These are phyloP conservation scores for Teunomyces lycoperdinae DNA, from an alignment of 805 yeast species.

Conservation along the genomic window DNA sequence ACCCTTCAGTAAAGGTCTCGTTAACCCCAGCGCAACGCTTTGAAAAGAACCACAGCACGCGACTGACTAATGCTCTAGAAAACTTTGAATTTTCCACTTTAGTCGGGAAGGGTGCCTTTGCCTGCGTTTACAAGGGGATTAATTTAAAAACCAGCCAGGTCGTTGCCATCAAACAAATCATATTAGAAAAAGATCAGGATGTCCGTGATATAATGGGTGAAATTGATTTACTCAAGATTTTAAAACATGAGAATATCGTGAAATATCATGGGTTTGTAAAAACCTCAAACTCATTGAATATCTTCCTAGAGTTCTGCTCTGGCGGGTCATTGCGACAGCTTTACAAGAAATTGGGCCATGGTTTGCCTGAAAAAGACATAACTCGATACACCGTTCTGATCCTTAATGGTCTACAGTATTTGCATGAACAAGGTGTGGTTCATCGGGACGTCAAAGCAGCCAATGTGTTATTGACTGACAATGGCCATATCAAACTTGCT, in stretches of 20 bases:
- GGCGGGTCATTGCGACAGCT: constrained; percentile 64
- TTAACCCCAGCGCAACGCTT: constrained; percentile 52
- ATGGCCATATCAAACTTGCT: constrained; percentile 76
- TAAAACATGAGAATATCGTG: constrained; percentile 65
- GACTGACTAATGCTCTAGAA: constrained; percentile 42
- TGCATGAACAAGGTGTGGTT: constrained; percentile 71
- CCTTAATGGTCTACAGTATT: constrained; percentile 56
- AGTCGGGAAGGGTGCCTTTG: constrained; percentile 90
- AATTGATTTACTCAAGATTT: constrained; percentile 61
- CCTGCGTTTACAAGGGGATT: constrained; percentile 75
- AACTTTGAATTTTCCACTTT: constrained; percentile 55
- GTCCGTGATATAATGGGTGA: constrained; percentile 57
- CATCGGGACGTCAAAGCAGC: constrained; percentile 95
- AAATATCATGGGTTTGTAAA: constrained; percentile 67
- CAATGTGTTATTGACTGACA: constrained; percentile 66
- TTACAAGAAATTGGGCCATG: constrained; percentile 45
- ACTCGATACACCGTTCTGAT: constrained; percentile 52
- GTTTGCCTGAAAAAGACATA: constrained; percentile 54
- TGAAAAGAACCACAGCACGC: constrained; percentile 40
- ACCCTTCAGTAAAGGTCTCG: constrained; percentile 37
- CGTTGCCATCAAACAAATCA: constrained; percentile 78
- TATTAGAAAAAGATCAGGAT: constrained; percentile 49
- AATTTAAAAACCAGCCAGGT: constrained; percentile 62
- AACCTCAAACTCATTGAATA: constrained; percentile 49
- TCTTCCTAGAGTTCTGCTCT: constrained; percentile 59